These are phyloP conservation scores for Plasmopara viticola DNA, from an alignment of 352 stramenopile species.

Conservation along the genomic window DNA sequence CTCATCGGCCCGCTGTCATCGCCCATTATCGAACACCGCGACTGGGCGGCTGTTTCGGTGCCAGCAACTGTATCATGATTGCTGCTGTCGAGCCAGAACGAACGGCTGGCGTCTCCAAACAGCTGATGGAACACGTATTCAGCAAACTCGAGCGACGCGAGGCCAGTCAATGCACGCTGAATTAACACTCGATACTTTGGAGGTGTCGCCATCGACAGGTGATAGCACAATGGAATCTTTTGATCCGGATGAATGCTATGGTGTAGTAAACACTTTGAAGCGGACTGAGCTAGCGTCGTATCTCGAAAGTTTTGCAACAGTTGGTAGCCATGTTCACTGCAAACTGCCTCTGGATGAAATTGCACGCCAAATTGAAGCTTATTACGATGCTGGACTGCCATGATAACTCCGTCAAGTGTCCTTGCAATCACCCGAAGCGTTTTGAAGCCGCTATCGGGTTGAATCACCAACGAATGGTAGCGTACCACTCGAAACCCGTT, in stretches of 20 bases:
- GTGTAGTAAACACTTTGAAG: constrained; percentile 43
- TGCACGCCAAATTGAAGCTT: constrained; percentile 93
- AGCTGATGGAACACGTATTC: constrained; percentile 55
- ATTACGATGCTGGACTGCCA: constrained; percentile 82
- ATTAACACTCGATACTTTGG: constrained; percentile 28
- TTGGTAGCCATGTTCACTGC: constrained; percentile 77
- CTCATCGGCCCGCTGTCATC: constrained; percentile 51
- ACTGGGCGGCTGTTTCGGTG: constrained; percentile 14
- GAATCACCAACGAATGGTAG: constrained; percentile 94
- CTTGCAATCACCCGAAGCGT: constrained; percentile 57
- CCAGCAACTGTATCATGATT: constrained; percentile 38
- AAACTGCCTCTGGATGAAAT: constrained; percentile 96
- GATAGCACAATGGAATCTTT: background rate
- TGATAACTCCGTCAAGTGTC: constrained; percentile 74
- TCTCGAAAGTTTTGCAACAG: constrained; percentile 88
- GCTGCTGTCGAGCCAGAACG: constrained; percentile 82
- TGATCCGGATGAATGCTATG: constrained; percentile 33
- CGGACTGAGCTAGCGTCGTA: constrained; percentile 33
- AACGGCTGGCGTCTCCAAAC: constrained; percentile 35
- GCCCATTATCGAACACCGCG: constrained; percentile 73
- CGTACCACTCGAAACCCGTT: constrained; percentile 88
- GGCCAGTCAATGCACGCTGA: constrained; percentile 23
- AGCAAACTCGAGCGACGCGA: constrained; percentile 55
- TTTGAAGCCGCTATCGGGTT: constrained; percentile 33
- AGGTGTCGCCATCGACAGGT: constrained; percentile 1